These are phyloP conservation scores for Tolypocladium guangdongense DNA, from an alignment of 2,329 filamentous ascomycete species.

Conservation along the genomic window DNA sequence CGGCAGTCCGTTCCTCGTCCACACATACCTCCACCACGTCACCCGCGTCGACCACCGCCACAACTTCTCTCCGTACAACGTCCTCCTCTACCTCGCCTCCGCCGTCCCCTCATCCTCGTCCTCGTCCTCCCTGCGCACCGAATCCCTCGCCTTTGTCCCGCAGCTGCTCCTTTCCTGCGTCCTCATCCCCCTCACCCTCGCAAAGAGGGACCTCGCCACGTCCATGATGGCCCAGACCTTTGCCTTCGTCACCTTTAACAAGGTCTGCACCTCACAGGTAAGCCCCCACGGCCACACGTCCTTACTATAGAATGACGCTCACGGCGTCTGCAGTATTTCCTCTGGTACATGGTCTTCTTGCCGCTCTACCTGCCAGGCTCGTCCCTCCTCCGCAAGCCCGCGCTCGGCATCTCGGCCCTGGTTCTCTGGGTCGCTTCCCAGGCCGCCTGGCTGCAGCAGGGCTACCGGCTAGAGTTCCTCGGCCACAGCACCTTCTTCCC, in stretches of 20 bases:
- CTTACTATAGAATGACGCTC: neutral
- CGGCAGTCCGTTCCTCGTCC: constrained; percentile 67
- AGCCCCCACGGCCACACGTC: constrained; percentile 10
- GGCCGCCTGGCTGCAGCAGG: constrained; percentile 65
- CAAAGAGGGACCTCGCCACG: constrained; percentile 69
- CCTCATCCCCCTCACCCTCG: constrained; percentile 62
- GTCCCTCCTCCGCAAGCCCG: constrained; percentile 50
- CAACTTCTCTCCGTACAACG: constrained; percentile 97
- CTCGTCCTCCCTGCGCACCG: constrained; percentile 37
- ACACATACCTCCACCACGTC: constrained; percentile 90
- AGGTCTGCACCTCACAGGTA: constrained; percentile 97
- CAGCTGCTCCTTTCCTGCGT: constrained; percentile 73
- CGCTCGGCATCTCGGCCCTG: constrained; percentile 54
- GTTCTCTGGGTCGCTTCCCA: constrained; percentile 67
- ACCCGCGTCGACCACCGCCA: constrained; percentile 91
- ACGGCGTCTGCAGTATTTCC: constrained; percentile 61
- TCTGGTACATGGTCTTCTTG: constrained; percentile 94
- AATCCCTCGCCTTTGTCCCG: constrained; percentile 79
- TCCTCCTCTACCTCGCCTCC: constrained; percentile 77
- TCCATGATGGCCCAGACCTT: constrained; percentile 94
- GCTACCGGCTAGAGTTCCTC: constrained; percentile 66
- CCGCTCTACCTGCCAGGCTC: constrained; percentile 83
- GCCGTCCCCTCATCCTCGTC: constrained; percentile 36
- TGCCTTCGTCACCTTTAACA: constrained; percentile 95
- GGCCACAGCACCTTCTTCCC: constrained; percentile 77